Base-by-base conservation (phyloP, 2,329 filamentous ascomycete species). In the Aspergillus udagawae region DNA sequence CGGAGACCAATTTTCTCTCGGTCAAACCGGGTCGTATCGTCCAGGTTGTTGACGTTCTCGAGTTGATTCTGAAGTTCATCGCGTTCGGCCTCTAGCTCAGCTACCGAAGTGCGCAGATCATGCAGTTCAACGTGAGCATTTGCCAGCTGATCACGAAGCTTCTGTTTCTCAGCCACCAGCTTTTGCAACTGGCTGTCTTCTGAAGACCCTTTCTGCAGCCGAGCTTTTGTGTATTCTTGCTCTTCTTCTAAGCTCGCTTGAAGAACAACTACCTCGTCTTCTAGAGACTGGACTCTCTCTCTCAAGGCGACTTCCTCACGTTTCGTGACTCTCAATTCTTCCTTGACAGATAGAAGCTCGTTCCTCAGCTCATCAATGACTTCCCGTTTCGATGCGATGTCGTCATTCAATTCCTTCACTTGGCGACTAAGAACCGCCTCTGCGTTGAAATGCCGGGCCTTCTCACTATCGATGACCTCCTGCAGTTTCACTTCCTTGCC, bases 241-340 rank as follows among this genome's bases (percentile, higher is more conserved):
- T 88, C 86, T 58, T 87, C 83, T 51, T 89, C 86, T 47, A 87
- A 73, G 41, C 81, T 83, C 23, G 81, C 79, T 69, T 91, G 88
- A 14, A 92, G 75, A 28, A 90, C 83, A 53, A 90, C 86, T n/a
- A 91, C 80, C 69, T 92, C 89, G 62, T 92, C 89, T 68, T 92
- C 88, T 21, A 92, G 72, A 7, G 82, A 81, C 56, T 88, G 83
- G 1, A 86, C 78, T 69, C 86, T 90, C 62, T 89, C 86, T 51
- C 79, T 78, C 58, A 90, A 79, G 0, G 80, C 70, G 62, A 85
- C 82, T 67, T 85, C 82, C 62, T 87, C 85, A 23, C 87, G 80
- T 61, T 86, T 84, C 27, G 83, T 83, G 51, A 87, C 79, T n/a
- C 88, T 84, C 8, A 92, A 79, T 55, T 91, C 86, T 61, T 92